Evolutionary conservation across 805 yeast genomes (phyloP), one percentile per base, ranked within the genome.

Genomic region (Saccharomycopsis sp.): DNA sequence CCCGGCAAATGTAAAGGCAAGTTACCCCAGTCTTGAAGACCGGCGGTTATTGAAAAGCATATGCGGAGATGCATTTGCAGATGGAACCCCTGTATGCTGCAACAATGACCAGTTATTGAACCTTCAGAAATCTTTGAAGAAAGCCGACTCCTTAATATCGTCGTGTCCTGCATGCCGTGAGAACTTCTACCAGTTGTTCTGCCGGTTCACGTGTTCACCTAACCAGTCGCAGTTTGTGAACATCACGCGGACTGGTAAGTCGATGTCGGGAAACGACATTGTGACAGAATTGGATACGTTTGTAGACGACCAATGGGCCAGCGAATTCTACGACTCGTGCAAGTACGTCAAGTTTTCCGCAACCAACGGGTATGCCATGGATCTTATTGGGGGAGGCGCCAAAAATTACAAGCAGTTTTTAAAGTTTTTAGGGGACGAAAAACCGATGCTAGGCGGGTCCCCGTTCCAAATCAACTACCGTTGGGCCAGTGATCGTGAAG

Each of bases 321-420:
- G 76, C 0, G 74, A 66, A 1, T 83, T 93, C 66, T 93, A 75
- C 68, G 87, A 91, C 58, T 89, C 97, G 1, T 93, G 99, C 73
- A 87, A 87, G 65, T 83, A 85, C 62, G 86, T 93, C 69, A 91
- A 93, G 72, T 92, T 94, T 70, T 84, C 93, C 2, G 97, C 97
- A 5, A 91, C 97, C 1, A 93, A 92, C 70, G 97, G 97, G 1
- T 89, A 80, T 66, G 98, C 97, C 8, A 91, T 93, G 97, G 98
- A 93, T 68, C 77, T 93, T 47, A 85, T 93, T 49, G 99, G 99
- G 5, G 99, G 99, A n/a, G 98, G 98, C 1, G 97, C 98, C 1
- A 79, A 77, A 57, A 81, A 84, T 65, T 88, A 82, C 69, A 65
- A 75, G 35, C 82, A 83, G 57, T 93, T 93, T 68, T 74, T 93